phyloP scores from a whole-genome alignment of 345 rosid genomes.

The Eucalyptus microcorys region DNA sequence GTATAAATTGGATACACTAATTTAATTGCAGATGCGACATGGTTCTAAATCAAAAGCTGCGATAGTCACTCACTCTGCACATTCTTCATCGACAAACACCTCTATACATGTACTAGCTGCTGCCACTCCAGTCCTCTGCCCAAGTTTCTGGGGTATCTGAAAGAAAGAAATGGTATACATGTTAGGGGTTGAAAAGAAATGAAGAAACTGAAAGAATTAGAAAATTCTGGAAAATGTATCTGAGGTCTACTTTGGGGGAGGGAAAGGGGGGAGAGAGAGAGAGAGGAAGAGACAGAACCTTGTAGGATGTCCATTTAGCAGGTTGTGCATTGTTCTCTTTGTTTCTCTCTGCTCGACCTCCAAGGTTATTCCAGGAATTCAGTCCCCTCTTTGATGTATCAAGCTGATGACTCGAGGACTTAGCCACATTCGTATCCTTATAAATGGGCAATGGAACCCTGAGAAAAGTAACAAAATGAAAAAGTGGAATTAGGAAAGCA shows the following conservation, averaged over 20 bases:
- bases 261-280: too few species aligned
- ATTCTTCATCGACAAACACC: conserved; percentile 78
- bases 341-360: conserved; percentile 72
- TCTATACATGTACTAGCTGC: conserved; percentile 39
- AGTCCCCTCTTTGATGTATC: conserved; percentile 32
- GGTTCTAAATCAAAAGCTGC: background rate
- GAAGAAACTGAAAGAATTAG: background rate
- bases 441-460: conserved; percentile 55
- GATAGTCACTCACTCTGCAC: conserved; percentile 36
- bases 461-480: background rate
- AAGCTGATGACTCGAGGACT: conserved; percentile 11
- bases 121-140: conserved; percentile 21
- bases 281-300: conserved; percentile 21
- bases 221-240: background rate
- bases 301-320: conserved; percentile 63
- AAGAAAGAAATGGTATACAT: background rate
- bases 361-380: conserved; percentile 56
- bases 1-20: background rate
- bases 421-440: conserved; percentile 33
- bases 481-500: background rate
- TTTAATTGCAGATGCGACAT: background rate
- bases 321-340: conserved; percentile 81
- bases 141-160: conserved; percentile 61
- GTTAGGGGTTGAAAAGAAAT: background rate
- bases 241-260: background rate